Evolutionary conservation across 2,329 filamentous ascomycete species (phyloP).

Genomic region (Cladophialophora psammophila): DNA sequence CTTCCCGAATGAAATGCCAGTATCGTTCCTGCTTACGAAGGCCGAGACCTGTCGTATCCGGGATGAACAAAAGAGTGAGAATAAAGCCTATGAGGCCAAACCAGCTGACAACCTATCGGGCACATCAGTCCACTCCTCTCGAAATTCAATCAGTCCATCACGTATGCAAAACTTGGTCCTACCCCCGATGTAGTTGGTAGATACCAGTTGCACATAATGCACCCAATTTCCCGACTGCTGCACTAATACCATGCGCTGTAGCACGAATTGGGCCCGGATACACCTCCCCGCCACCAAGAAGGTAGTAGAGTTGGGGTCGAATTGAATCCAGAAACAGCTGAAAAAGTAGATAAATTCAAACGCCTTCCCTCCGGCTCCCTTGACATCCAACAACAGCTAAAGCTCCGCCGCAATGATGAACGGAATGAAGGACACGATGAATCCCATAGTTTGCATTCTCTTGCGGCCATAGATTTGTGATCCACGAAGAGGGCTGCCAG

Average conservation of each 20-base stretch:
- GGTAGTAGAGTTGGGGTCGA: slow-evolving; percentile 93
- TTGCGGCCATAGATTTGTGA: slow-evolving; percentile 97
- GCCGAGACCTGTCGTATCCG: slow-evolving; percentile 68
- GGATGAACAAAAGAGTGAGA: slow-evolving; percentile 82
- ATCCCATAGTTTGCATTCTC: slow-evolving; percentile 94
- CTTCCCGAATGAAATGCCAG: slow-evolving; percentile 15
- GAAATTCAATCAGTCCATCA: background rate
- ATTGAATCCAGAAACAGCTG: slow-evolving; percentile 98
- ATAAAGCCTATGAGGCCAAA: slow-evolving; percentile 88
- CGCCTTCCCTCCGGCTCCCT: slow-evolving; percentile 54
- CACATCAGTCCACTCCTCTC: slow-evolving; percentile 65
- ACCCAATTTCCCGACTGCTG: slow-evolving; percentile 85
- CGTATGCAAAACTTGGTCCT: slow-evolving; percentile 15
- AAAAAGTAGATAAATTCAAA: slow-evolving; percentile 98
- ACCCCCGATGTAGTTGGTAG: slow-evolving; percentile 93
- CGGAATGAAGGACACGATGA: slow-evolving; percentile 89
- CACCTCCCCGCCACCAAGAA: slow-evolving; percentile 94
- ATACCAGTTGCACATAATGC: slow-evolving; percentile 87
- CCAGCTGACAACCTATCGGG: slow-evolving; percentile 90
- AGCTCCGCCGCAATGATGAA: slow-evolving; percentile 78
- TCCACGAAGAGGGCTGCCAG: slow-evolving; percentile 84
- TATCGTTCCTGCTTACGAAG: slow-evolving; percentile 22
- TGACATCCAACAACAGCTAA: slow-evolving; percentile 69
- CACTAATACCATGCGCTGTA: slow-evolving; percentile 95
- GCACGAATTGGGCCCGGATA: slow-evolving; percentile 93